Conservation (phyloP, 176 grass and related monocot species). For the Triticum aestivum region DNA sequence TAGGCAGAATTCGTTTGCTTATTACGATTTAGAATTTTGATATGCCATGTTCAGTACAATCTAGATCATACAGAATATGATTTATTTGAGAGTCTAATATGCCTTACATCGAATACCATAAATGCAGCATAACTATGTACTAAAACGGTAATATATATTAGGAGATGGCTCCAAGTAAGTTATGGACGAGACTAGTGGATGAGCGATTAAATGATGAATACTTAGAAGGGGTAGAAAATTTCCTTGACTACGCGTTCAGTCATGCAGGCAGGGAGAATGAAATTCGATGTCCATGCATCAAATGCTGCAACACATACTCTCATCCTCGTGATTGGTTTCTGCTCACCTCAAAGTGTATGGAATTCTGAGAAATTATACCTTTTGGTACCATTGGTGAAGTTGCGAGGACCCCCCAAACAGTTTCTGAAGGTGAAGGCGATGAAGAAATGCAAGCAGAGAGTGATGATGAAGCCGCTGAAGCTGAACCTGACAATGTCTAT, state of each 20-base stretch:
- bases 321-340: background rate
- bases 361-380: constrained; percentile 6
- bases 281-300: background rate
- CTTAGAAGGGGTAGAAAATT: background rate
- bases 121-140: background rate
- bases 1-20: background rate
- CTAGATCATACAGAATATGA: background rate
- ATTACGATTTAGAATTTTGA: background rate
- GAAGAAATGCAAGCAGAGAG: background rate
- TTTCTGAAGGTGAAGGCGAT: background rate
- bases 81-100: background rate
- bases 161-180: constrained; percentile 3
- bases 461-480: too few species aligned
- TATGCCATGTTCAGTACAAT: background rate
- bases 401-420: background rate
- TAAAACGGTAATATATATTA: background rate
- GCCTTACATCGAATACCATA: background rate
- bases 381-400: constrained; percentile 27
- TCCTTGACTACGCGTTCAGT: constrained; percentile 8
- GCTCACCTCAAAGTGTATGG: constrained; percentile 1
- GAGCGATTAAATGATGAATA: background rate
- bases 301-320: constrained; percentile 29
- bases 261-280: background rate
- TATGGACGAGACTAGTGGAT: background rate
- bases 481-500: too few species aligned